Conservation (phyloP, 140 eudicot genomes). For the Artemisia princeps region DNA sequence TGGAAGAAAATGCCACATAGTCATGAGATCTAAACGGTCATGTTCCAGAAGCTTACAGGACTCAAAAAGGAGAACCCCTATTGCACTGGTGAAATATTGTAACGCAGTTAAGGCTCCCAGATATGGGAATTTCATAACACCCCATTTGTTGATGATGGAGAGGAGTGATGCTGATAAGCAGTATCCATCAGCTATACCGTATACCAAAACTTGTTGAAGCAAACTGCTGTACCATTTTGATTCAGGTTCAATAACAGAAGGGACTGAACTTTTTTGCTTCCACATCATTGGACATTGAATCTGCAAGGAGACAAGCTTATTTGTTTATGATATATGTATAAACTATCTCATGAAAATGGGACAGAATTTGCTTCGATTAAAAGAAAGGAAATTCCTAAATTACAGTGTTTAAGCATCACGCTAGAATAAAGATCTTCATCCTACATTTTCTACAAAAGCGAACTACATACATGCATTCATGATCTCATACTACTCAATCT, state of each 20-base stretch:
- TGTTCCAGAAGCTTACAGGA: conserved; percentile 61
- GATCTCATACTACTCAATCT: conserved; percentile 27
- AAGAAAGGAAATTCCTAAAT: background rate
- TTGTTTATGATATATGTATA: background rate
- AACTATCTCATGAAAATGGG: background rate
- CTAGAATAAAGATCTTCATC: background rate
- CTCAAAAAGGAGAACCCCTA: conserved; percentile 71
- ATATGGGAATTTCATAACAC: conserved; percentile 88
- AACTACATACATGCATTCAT: no score
- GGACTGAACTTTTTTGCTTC: conserved; percentile 38
- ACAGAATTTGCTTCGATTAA: background rate
- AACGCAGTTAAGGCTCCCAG: conserved; percentile 92
- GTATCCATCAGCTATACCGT: conserved; percentile 87
- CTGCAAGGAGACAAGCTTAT: conserved; percentile 14
- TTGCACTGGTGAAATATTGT: conserved; percentile 91
- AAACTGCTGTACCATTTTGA: conserved; percentile 50
- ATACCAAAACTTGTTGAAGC: conserved; percentile 65
- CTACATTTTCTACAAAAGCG: no score
- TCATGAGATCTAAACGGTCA: conserved; percentile 58
- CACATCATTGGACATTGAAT: conserved; percentile 56
- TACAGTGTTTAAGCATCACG: background rate
- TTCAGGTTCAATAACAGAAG: conserved; percentile 22
- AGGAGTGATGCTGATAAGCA: conserved; percentile 90
- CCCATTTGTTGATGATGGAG: conserved; percentile 97
- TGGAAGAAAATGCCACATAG: conserved; percentile 88